Evolutionary conservation across 176 grass and related monocot genomes (phyloP).

Genomic region (Triticum aestivum): DNA sequence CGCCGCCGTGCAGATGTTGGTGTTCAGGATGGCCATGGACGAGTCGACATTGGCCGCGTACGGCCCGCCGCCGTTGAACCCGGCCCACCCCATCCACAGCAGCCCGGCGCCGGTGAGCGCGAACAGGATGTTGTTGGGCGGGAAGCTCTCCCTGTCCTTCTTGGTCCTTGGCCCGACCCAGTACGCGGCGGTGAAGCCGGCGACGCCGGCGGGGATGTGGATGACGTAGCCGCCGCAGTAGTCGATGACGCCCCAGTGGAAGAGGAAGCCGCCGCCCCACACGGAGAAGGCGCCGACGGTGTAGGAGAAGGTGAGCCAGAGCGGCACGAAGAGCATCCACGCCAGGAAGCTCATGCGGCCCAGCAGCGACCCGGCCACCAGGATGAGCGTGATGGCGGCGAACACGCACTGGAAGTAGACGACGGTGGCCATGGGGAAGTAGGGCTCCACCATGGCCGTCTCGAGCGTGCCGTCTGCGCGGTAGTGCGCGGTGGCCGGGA

Average conservation of each 20-base stretch:
- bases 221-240: constrained; percentile 81
- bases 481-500: constrained; percentile 61
- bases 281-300: constrained; percentile 78
- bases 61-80: constrained; percentile 87
- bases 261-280: constrained; percentile 77
- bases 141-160: constrained; percentile 65
- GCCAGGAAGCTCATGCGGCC: constrained; percentile 70
- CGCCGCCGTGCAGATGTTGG: constrained; percentile 63
- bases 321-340: constrained; percentile 78
- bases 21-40: constrained; percentile 78
- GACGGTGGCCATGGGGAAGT: constrained; percentile 54
- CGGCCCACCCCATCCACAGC: constrained; percentile 91
- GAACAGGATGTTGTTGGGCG: constrained; percentile 85
- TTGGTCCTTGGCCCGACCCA: constrained; percentile 54
- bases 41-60: constrained; percentile 67
- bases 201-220: constrained; percentile 60
- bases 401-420: constrained; percentile 82
- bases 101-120: constrained; percentile 65
- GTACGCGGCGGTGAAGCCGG: constrained; percentile 62
- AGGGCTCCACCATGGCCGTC: constrained; percentile 29
- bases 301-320: constrained; percentile 92
- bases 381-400: constrained; percentile 64
- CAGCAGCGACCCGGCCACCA: constrained; percentile 51
- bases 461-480: constrained; percentile 30
- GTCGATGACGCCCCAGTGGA: constrained; percentile 76